phyloP scores from a whole-genome alignment of 31 red algal genomes.

The Endocladia muricata region DNA sequence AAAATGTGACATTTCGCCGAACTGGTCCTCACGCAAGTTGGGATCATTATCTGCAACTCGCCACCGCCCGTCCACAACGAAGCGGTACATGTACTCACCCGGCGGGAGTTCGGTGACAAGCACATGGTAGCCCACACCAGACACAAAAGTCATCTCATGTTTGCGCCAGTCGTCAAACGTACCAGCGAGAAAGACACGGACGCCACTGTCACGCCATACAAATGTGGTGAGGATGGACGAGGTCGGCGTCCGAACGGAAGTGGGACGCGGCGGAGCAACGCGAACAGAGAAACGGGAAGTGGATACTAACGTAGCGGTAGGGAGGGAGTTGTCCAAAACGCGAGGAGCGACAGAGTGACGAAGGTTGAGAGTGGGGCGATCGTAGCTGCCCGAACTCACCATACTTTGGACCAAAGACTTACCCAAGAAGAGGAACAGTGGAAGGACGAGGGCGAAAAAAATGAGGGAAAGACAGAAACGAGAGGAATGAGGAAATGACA shows the following conservation, averaged over 20 bases:
- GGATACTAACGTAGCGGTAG: constrained; percentile 37
- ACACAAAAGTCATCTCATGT: constrained; percentile 63
- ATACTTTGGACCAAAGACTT: too few relatives aligned
- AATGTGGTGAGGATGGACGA: constrained; percentile 57
- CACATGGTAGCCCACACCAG: constrained; percentile 40
- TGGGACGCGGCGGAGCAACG: constrained; percentile 14
- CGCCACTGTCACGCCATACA: constrained; percentile 58
- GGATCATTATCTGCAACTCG: constrained; percentile 50
- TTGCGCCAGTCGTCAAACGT: constrained; percentile 78
- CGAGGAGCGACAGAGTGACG: constrained; percentile 67
- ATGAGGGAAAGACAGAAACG: too few relatives aligned
- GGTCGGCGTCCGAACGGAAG: constrained; percentile 1
- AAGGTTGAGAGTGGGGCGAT: constrained; percentile 20
- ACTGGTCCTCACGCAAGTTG: constrained; percentile 47
- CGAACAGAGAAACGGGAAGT: constrained; percentile 68
- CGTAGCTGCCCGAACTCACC: too few relatives aligned
- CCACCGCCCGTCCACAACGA: constrained; percentile 81
- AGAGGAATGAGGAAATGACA: too few relatives aligned
- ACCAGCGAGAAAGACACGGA: constrained; percentile 45
- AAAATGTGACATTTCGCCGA: constrained; percentile 56
- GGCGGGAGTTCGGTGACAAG: constrained; percentile 69
- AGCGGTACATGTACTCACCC: constrained; percentile 65
- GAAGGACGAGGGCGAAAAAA: too few relatives aligned
- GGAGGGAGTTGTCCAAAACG: constrained; percentile 45
- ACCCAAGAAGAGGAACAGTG: too few relatives aligned